A percentile compares a stretch with the other conserved stretches of the same genome.
phyloP scores from a whole-genome alignment of 108 stramenopile species.

The Conticribra weissflogii region DNA sequence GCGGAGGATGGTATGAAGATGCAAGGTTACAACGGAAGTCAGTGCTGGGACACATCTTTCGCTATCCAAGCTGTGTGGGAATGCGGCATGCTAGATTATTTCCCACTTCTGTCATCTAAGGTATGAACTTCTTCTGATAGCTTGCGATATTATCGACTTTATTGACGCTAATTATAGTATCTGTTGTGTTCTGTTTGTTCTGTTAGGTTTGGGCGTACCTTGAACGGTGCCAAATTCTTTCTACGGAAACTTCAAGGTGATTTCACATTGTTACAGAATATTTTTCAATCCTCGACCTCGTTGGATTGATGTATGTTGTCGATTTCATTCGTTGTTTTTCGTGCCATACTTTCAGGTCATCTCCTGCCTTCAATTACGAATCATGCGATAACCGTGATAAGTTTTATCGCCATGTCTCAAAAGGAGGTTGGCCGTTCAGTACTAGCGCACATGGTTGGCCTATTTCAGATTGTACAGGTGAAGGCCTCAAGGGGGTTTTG shows the following conservation, averaged over 20 bases:
- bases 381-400: slow-evolving; percentile 69
- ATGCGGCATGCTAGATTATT: slow-evolving; percentile 76
- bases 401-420: slow-evolving; percentile 92
- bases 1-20: slow-evolving; percentile 99
- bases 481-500: slow-evolving; percentile 91
- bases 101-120: slow-evolving; percentile 71
- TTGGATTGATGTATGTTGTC: no score
- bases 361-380: slow-evolving; percentile 82
- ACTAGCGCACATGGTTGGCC: slow-evolving; percentile 99
- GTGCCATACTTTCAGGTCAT: slow-evolving; percentile 31
- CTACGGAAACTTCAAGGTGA: slow-evolving; percentile 71
- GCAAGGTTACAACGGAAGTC: slow-evolving; percentile 99
- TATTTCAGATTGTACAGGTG: slow-evolving; percentile 97
- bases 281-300: no score
- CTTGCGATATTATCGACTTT: background rate
- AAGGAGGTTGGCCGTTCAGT: slow-evolving; percentile 99
- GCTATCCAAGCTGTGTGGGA: slow-evolving; percentile 91
- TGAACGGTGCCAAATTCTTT: slow-evolving; percentile 88
- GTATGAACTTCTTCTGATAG: slow-evolving; percentile 14
- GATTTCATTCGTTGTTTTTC: slow-evolving; percentile 1
- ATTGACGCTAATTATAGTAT: background rate
- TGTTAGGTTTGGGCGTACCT: slow-evolving; percentile 68
- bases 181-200: background rate
- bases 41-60: slow-evolving; percentile 99
- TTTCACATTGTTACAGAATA: no score